Conservation (phyloP, 306 rosid genomes). For the Casuarina cunninghamiana region DNA sequence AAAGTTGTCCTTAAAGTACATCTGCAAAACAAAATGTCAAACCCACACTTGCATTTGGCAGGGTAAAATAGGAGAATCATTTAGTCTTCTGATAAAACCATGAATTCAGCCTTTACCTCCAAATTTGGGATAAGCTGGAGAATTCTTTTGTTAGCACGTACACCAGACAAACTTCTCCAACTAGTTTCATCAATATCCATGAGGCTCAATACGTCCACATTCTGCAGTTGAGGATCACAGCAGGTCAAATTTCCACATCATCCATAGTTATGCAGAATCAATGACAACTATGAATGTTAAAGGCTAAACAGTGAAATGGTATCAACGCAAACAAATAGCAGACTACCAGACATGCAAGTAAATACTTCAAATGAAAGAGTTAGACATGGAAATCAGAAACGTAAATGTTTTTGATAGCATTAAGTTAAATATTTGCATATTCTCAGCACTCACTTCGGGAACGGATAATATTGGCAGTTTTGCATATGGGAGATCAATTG, state of each 20-base stretch:
- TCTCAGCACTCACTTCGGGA: slow-evolving; percentile 43
- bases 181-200: slow-evolving; percentile 45
- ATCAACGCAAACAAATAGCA: neutral
- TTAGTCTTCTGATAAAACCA: neutral
- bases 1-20: neutral
- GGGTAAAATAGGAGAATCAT: neutral
- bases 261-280: slow-evolving; percentile 5
- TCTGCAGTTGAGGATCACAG: slow-evolving; percentile 25
- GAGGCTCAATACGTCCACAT: slow-evolving; percentile 39
- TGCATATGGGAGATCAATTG: slow-evolving; percentile 48
- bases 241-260: slow-evolving; percentile 8
- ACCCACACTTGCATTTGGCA: neutral
- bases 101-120: slow-evolving; percentile 35
- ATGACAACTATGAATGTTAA: neutral
- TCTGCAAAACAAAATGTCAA: neutral
- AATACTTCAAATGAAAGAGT: slow-evolving; percentile 13
- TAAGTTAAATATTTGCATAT: neutral
- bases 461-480: slow-evolving; percentile 38
- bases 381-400: slow-evolving; percentile 14
- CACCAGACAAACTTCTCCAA: slow-evolving; percentile 57
- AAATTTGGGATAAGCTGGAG: slow-evolving; percentile 46
- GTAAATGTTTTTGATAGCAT: neutral
- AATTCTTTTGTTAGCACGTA: slow-evolving; percentile 45
- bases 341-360: slow-evolving; percentile 2
- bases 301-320: neutral